Evolutionary conservation across 176 grass and related monocot genomes (phyloP).

Genomic region (Aegilops tauschii): DNA sequence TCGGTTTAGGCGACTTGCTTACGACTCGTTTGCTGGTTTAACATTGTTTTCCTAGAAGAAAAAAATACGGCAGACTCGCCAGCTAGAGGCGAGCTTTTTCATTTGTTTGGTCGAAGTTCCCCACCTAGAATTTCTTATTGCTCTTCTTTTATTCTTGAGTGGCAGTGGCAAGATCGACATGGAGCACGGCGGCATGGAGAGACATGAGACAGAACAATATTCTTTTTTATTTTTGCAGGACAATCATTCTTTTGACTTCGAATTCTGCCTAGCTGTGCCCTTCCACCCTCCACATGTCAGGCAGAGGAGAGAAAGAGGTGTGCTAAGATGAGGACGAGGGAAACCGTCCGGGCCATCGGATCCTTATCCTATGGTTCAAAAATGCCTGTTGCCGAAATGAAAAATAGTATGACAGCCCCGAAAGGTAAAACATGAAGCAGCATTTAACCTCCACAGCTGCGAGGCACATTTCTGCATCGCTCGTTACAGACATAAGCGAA

Average conservation of each 20-base stretch:
- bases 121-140: too few relatives aligned
- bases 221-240: background rate
- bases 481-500: background rate
- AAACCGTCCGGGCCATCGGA: too few relatives aligned
- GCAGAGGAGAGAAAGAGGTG: background rate
- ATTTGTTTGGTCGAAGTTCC: background rate
- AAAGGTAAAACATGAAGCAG: background rate
- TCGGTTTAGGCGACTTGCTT: background rate
- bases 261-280: too few relatives aligned
- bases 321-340: too few relatives aligned
- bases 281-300: background rate
- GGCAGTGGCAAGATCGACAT: background rate
- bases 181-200: too few relatives aligned
- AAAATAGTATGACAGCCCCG: background rate
- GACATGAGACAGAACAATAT: background rate
- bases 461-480: background rate
- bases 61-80: too few relatives aligned
- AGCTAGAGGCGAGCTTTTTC: background rate
- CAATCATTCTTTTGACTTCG: background rate
- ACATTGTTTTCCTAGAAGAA: background rate
- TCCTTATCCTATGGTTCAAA: background rate
- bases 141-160: too few relatives aligned
- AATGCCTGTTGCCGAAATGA: background rate
- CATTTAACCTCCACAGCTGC: background rate
- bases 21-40: background rate